Conservation (phyloP, 176 grass and related monocot species). For the Guadua angustifolia region DNA sequence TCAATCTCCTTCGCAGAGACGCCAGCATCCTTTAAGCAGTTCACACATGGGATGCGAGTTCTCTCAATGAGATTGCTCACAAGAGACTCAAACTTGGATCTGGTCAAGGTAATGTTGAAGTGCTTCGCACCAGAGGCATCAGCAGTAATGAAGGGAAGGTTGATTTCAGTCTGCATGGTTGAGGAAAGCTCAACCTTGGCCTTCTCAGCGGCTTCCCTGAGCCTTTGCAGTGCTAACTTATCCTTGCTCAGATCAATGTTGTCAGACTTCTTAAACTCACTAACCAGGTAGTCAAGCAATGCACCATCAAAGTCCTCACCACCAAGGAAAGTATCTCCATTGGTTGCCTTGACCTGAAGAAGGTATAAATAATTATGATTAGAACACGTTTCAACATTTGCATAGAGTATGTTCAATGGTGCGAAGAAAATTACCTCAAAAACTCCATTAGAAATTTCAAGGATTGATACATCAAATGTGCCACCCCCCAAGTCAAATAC, state of each 20-base stretch:
- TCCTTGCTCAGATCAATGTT: conserved; percentile 90
- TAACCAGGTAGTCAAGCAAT: conserved; percentile 85
- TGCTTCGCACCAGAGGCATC: conserved; percentile 92
- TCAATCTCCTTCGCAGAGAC: conserved; percentile 88
- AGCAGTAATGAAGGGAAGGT: conserved; percentile 94
- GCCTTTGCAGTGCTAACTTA: conserved; percentile 82
- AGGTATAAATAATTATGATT: conserved; percentile 14
- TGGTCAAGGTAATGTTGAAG: conserved; percentile 91
- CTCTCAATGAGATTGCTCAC: conserved; percentile 79
- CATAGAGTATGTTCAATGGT: neutral
- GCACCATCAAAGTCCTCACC: conserved; percentile 93
- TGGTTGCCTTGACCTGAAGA: conserved; percentile 94
- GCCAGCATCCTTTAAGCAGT: conserved; percentile 94
- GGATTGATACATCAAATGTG: conserved; percentile 98
- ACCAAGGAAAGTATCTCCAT: conserved; percentile 98
- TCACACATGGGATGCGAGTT: conserved; percentile 76
- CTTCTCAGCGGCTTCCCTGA: conserved; percentile 98
- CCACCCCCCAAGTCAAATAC: conserved; percentile 99
- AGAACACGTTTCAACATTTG: neutral
- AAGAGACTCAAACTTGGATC: conserved; percentile 91
- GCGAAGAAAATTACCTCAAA: conserved; percentile 76
- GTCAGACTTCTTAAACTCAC: conserved; percentile 89
- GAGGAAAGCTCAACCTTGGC: conserved; percentile 97
- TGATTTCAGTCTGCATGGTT: conserved; percentile 89
- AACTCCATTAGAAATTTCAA: conserved; percentile 94